A percentile compares a stretch with the other conserved stretches of the same genome.
phyloP scores from a whole-genome alignment of 805 yeast species.

The Saccharomyces kudriavzevii region DNA sequence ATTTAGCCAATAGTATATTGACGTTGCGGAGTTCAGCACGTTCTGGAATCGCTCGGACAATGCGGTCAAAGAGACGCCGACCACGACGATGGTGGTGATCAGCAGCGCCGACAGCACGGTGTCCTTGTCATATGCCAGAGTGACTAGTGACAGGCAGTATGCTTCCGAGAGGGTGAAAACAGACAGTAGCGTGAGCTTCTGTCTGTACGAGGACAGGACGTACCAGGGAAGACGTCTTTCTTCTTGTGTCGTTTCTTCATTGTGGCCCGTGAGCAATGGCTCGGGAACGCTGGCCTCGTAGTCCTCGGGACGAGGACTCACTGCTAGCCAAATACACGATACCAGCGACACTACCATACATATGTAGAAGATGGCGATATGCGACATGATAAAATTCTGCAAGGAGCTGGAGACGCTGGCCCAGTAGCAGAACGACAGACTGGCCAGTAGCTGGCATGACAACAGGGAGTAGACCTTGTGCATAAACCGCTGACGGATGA shows the following conservation, averaged over 20 bases:
- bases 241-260: constrained; percentile 4
- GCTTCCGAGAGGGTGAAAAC: constrained; percentile 72
- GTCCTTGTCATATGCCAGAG: constrained; percentile 53
- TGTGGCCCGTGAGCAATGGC: background rate
- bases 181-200: constrained; percentile 42
- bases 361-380: constrained; percentile 53
- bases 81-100: constrained; percentile 60
- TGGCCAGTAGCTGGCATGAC: constrained; percentile 52
- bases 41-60: constrained; percentile 46
- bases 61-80: constrained; percentile 72
- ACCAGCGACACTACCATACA: constrained; percentile 54
- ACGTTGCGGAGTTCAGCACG: constrained; percentile 28
- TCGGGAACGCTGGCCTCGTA: constrained; percentile 33
- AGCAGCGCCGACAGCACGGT: constrained; percentile 63
- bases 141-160: constrained; percentile 58
- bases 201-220: constrained; percentile 16
- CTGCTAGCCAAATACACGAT: constrained; percentile 52
- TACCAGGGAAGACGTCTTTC: constrained; percentile 23
- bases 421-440: constrained; percentile 36
- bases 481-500: constrained; percentile 66
- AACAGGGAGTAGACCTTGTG: constrained; percentile 73
- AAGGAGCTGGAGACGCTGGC: constrained; percentile 13
- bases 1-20: constrained; percentile 32
- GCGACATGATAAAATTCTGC: constrained; percentile 45
- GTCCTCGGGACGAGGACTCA: constrained; percentile 64